These are phyloP conservation scores for Polygonum maritimum DNA, from an alignment of 148 eudicot genomes.

Conservation along the genomic window DNA sequence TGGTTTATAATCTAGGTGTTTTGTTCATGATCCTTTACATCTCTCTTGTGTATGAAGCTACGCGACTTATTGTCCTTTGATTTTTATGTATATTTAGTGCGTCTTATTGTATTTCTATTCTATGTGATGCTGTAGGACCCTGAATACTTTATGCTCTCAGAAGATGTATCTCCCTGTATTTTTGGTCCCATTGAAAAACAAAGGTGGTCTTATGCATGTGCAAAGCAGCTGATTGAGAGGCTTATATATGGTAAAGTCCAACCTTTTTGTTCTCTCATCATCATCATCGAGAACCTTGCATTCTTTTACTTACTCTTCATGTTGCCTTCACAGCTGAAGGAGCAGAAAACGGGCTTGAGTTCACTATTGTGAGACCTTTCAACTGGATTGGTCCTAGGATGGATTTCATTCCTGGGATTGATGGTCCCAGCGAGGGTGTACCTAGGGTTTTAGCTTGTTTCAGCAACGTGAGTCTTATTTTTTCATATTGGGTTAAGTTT, in stretches of 20 bases:
- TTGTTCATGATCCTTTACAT: neutral
- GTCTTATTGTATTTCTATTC: neutral
- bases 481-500: neutral
- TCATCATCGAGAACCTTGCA: neutral
- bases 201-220: conserved; percentile 99
- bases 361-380: conserved; percentile 94
- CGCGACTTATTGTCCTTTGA: neutral
- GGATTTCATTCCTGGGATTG: conserved; percentile 99
- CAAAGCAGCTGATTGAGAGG: conserved; percentile 97
- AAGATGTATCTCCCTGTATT: conserved; percentile 89
- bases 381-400: conserved; percentile 99
- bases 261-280: neutral
- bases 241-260: conserved; percentile 55
- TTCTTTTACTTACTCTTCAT: neutral
- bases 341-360: conserved; percentile 92
- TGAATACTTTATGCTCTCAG: conserved; percentile 71
- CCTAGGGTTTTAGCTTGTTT: conserved; percentile 99
- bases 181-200: conserved; percentile 97
- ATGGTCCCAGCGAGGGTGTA: conserved; percentile 98
- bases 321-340: conserved; percentile 67
- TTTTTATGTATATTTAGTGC: neutral
- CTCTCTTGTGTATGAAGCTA: neutral
- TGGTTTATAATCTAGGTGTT: neutral
- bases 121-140: conserved; percentile 53
- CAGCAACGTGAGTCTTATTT: conserved; percentile 60